Percentiles rank a stretch among this genome's conserved stretches.
Evolutionary conservation across 176 grass and related monocot genomes (phyloP).

Genomic region (Carex pumila): DNA sequence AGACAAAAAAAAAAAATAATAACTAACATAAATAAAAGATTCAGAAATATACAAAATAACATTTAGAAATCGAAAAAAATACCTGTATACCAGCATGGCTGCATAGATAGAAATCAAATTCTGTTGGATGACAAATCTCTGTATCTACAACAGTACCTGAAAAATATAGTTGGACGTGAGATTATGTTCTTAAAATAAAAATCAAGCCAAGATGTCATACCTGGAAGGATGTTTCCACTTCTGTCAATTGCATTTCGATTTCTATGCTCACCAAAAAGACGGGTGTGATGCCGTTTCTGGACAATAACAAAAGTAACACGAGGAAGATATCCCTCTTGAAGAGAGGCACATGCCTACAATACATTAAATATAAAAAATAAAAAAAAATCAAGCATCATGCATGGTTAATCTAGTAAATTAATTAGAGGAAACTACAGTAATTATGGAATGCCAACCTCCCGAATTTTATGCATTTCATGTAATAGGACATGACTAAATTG

Average conservation of each 20-base stretch:
- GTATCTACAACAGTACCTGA: conserved; percentile 83
- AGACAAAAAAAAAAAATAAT: not conserved
- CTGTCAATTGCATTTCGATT: conserved; percentile 44
- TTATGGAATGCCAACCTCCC: conserved; percentile 31
- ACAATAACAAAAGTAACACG: conserved; percentile 77
- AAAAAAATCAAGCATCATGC: not conserved
- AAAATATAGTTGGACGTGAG: not conserved
- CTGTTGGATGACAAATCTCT: conserved; percentile 70
- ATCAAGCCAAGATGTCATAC: conserved; percentile 26
- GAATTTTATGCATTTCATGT: conserved; percentile 60
- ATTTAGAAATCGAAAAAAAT: not conserved
- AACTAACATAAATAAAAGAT: too few species aligned
- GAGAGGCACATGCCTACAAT: conserved; percentile 61
- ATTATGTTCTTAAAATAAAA: not conserved
- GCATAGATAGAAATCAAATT: conserved; percentile 90
- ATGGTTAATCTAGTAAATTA: not conserved
- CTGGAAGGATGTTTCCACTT: conserved; percentile 85
- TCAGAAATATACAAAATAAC: too few species aligned
- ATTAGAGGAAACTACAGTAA: not conserved
- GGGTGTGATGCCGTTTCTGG: conserved; percentile 79
- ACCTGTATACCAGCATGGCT: conserved; percentile 96
- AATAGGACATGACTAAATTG: conserved; percentile 61
- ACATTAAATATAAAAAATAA: not conserved
- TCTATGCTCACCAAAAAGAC: conserved; percentile 62
- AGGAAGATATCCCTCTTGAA: conserved; percentile 54